These are phyloP conservation scores for Usnea hakonensis DNA, from an alignment of 495 filamentous ascomycete species.

Conservation along the genomic window DNA sequence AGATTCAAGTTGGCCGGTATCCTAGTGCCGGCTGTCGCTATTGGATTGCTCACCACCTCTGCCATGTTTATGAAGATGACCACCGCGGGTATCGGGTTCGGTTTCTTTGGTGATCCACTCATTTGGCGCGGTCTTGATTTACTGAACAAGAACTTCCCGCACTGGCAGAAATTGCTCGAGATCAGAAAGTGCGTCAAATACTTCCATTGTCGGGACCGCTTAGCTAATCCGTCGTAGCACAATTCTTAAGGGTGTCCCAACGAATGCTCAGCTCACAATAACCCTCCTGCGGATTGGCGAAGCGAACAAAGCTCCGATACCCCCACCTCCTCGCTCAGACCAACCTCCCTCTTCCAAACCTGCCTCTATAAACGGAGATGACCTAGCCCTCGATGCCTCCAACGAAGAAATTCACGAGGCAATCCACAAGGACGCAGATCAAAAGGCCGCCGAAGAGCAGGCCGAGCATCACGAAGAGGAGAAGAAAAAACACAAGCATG, in stretches of 20 bases:
- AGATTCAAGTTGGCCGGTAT: conserved; percentile 56
- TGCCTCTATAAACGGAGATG: conserved; percentile 26
- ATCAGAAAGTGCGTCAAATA: conserved; percentile 48
- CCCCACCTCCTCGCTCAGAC: conserved; percentile 60
- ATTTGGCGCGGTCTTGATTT: conserved; percentile 49
- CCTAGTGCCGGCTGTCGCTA: conserved; percentile 48
- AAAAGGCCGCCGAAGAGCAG: conserved; percentile 32
- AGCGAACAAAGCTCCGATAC: conserved; percentile 70
- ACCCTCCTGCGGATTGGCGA: conserved; percentile 83
- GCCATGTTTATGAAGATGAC: conserved; percentile 66
- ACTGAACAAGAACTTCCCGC: conserved; percentile 58
- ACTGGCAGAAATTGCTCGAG: conserved; percentile 70
- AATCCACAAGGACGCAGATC: conserved; percentile 29
- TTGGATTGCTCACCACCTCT: conserved; percentile 56
- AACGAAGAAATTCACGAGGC: conserved; percentile 26
- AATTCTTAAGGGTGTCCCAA: conserved; percentile 75
- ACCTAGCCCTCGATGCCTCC: conserved; percentile 24
- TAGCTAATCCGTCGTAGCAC: conserved; percentile 41
- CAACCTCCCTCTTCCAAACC: conserved; percentile 47
- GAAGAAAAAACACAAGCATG: conserved; percentile 38
- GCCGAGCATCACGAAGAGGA: conserved; percentile 20
- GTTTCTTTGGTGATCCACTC: conserved; percentile 75
- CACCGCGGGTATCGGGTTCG: conserved; percentile 59
- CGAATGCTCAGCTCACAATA: conserved; percentile 78
- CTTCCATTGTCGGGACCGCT: neutral